Evolutionary conservation across 768 basidiomycete species (phyloP).

Genomic region (Tricholoma bakamatsutake): DNA sequence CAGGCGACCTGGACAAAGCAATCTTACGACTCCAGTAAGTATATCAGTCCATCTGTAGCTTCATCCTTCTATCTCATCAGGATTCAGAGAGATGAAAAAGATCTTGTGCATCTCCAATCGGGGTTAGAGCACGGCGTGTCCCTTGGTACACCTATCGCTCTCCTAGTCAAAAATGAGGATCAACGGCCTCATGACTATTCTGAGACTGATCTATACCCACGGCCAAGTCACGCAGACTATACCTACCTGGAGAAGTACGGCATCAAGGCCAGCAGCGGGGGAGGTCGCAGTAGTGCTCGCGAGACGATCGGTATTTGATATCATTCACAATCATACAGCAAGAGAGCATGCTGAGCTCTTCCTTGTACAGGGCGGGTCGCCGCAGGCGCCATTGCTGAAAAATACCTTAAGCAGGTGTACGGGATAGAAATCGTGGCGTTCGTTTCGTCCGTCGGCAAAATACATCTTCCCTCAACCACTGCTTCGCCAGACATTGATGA

Average conservation of each 20-base stretch:
- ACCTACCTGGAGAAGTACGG: conserved; percentile 98
- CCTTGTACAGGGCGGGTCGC: conserved; percentile 76
- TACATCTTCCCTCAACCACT: conserved; percentile 62
- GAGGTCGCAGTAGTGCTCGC: conserved; percentile 89
- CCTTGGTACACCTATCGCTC: conserved; percentile 93
- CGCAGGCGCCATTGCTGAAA: conserved; percentile 97
- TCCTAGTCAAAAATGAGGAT: conserved; percentile 97
- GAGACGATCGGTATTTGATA: conserved; percentile 81
- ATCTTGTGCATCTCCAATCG: conserved; percentile 88
- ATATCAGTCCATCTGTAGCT: background rate
- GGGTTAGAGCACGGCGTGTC: conserved; percentile 93
- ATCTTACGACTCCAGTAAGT: conserved; percentile 77
- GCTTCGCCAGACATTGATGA: conserved; percentile 35
- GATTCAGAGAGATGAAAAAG: conserved; percentile 86
- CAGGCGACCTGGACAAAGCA: conserved; percentile 91
- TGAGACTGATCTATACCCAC: conserved; percentile 95
- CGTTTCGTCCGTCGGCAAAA: conserved; percentile 92
- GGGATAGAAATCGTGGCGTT: conserved; percentile 97
- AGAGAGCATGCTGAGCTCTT: conserved; percentile 2
- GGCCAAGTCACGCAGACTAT: conserved; percentile 96
- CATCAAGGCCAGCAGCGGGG: conserved; percentile 94
- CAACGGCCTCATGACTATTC: conserved; percentile 98
- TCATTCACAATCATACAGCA: background rate
- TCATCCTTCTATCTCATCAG: background rate
- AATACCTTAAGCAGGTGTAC: conserved; percentile 80